A percentile compares a stretch with the other conserved stretches of the same genome.
phyloP scores from a whole-genome alignment of 257 asterid species.

The Penstemon davidsonii region DNA sequence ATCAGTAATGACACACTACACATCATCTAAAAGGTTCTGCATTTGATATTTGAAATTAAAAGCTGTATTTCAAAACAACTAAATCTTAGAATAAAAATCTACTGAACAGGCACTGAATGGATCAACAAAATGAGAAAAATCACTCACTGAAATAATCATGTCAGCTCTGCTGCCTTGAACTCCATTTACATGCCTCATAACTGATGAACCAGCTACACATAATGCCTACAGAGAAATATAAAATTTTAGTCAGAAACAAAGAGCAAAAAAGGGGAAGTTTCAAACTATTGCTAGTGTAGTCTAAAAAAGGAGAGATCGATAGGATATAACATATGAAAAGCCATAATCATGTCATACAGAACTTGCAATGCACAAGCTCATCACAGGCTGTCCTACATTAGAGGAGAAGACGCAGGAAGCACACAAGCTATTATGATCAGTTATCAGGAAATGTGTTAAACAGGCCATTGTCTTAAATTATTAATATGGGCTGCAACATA shows the following conservation, averaged over 20 bases:
- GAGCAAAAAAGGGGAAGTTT: not conserved
- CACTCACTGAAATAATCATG: slow-evolving; percentile 91
- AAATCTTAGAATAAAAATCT: slow-evolving; percentile 21
- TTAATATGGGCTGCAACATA: not conserved
- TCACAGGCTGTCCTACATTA: not conserved
- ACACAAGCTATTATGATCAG: slow-evolving; percentile 6
- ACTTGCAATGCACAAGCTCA: not conserved
- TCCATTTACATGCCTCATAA: slow-evolving; percentile 73
- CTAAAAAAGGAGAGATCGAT: slow-evolving; percentile 8
- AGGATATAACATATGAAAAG: slow-evolving; percentile 1
- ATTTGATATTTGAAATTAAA: slow-evolving; percentile 9
- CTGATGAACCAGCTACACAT: slow-evolving; percentile 66
- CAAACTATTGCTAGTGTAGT: not conserved
- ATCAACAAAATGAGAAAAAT: slow-evolving; percentile 27
- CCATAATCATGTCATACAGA: not conserved
- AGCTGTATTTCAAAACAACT: not conserved
- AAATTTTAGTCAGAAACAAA: not conserved
- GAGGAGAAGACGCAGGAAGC: slow-evolving; percentile 4
- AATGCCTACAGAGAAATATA: slow-evolving; percentile 56
- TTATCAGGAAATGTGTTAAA: slow-evolving; percentile 10
- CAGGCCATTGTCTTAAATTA: not conserved
- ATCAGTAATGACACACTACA: not conserved
- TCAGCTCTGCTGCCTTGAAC: slow-evolving; percentile 81
- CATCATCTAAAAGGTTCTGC: slow-evolving; percentile 11
- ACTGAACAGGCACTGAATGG: slow-evolving; percentile 23